Base-by-base conservation (phyloP, 257 asterid species). In the Scutellaria galericulata region DNA sequence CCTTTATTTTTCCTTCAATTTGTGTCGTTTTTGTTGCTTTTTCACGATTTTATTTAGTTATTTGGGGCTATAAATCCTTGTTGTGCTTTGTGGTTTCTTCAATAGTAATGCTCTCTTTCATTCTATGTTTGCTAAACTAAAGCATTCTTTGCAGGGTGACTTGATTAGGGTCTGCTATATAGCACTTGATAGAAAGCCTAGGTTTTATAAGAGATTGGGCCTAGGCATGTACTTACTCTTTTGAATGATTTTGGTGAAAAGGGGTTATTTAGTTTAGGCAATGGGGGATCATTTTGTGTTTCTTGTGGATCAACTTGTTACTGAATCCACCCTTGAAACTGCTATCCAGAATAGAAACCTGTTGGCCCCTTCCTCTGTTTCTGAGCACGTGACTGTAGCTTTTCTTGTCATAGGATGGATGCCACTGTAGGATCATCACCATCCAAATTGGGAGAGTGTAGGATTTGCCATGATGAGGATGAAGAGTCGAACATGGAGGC, bases 391-490 rank as follows among this genome's bases (percentile, higher is more conserved):
- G 75, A 71, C 72, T 66, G 20, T 44, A 68, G 74, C 80, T 75
- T 80, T 77, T 55, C 80, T 78, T 71, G 73, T 65, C 47, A 75
- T 81, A 84, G 85, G 89, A 88, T 92, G 90, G 82, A 90, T 67
- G 80, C 66, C 15, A 57, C 61, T 64, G 68, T 75, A 47, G 89
- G 83, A 46, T 77, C 83, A 41, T 77, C 83, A 18, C 62, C 80
- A 18, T 77, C 47, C 75, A 79, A 83, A 63, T 39, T 74, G 76
- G 96, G 65, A 27, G 88, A 93, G 81, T 93, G 98, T 81, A 90
- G 87, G 81, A 93, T 93, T 79, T 93, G 98, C 75, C 97, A 93
- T 13, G 97, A 93, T 9, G 98, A 83, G 41, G 97, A 93, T 75
- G 86, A 81, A 57, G 91, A 82, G 58, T 85, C 88, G 4, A 88